Evolutionary conservation across 495 filamentous ascomycete species (phyloP).

Genomic region (Staphylotrichum longicolle): DNA sequence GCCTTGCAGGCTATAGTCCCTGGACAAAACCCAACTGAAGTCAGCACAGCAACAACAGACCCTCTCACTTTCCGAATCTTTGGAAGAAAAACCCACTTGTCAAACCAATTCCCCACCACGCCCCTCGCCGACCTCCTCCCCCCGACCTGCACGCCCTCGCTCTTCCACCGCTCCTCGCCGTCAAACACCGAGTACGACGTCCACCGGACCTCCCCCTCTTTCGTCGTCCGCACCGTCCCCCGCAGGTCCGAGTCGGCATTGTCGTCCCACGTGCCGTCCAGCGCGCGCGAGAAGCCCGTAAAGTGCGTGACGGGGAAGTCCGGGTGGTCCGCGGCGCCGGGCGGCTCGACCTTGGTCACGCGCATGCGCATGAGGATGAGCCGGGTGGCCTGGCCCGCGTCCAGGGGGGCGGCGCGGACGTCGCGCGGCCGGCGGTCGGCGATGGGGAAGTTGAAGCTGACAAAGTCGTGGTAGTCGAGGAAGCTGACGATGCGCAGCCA

Average conservation of each 20-base stretch:
- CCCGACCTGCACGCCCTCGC: conserved; percentile 65
- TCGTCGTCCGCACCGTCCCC: conserved; percentile 56
- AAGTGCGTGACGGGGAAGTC: conserved; percentile 58
- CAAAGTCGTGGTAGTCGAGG: conserved; percentile 60
- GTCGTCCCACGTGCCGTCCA: conserved; percentile 57
- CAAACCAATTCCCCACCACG: conserved; percentile 65
- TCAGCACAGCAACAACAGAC: not conserved
- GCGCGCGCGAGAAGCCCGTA: conserved; percentile 50
- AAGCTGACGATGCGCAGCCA: conserved; percentile 61
- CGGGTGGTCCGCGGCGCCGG: conserved; percentile 47
- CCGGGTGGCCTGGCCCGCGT: conserved; percentile 57
- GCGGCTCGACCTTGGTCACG: conserved; percentile 50
- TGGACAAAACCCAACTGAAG: conserved; percentile 16
- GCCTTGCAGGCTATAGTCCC: conserved; percentile 57
- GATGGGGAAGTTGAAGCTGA: conserved; percentile 56
- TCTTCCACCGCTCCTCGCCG: conserved; percentile 61
- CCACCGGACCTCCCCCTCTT: conserved; percentile 65
- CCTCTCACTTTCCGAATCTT: not conserved
- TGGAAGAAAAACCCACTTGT: conserved; percentile 47
- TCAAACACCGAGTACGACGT: conserved; percentile 60
- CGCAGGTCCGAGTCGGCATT: conserved; percentile 56
- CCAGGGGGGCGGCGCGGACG: conserved; percentile 46
- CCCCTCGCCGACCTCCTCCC: conserved; percentile 56
- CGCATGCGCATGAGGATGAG: conserved; percentile 62
- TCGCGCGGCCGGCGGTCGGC: conserved; percentile 31